Conservation (phyloP, 805 yeast species). For the Yamadazyma endophytica region DNA sequence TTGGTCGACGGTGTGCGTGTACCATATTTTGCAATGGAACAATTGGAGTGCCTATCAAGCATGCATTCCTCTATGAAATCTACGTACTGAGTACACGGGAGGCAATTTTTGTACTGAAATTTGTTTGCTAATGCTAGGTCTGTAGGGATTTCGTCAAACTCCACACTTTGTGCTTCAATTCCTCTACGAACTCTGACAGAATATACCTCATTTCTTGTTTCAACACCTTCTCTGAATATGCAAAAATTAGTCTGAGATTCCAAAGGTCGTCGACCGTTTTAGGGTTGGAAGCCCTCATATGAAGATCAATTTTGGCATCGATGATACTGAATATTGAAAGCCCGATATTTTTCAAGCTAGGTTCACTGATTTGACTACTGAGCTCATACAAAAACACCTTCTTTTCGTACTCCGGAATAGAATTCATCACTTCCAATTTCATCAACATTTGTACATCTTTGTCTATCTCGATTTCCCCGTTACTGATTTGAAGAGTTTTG, state of each 20-base stretch:
- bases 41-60: too few species aligned
- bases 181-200: slow-evolving; percentile 49
- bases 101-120: too few species aligned
- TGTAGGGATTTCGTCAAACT: neutral
- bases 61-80: too few species aligned
- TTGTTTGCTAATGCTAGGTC: too few species aligned
- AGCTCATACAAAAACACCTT: slow-evolving; percentile 21
- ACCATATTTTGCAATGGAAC: too few species aligned
- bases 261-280: slow-evolving; percentile 51
- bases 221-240: slow-evolving; percentile 44
- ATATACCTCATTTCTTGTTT: slow-evolving; percentile 40
- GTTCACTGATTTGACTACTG: slow-evolving; percentile 9
- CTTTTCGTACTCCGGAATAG: slow-evolving; percentile 23
- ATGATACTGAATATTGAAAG: slow-evolving; percentile 43
- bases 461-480: slow-evolving; percentile 22
- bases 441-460: slow-evolving; percentile 21
- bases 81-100: too few species aligned
- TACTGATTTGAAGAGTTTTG: slow-evolving; percentile 21
- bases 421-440: slow-evolving; percentile 18
- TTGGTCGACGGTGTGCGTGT: too few species aligned
- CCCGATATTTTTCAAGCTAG: slow-evolving; percentile 17
- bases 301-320: slow-evolving; percentile 54
- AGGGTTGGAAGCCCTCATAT: slow-evolving; percentile 39
- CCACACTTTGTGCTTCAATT: slow-evolving; percentile 45
- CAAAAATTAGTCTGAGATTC: slow-evolving; percentile 59